Conservation (phyloP, 2,329 filamentous ascomycete species). For the Ambrosiella cleistominuta region DNA sequence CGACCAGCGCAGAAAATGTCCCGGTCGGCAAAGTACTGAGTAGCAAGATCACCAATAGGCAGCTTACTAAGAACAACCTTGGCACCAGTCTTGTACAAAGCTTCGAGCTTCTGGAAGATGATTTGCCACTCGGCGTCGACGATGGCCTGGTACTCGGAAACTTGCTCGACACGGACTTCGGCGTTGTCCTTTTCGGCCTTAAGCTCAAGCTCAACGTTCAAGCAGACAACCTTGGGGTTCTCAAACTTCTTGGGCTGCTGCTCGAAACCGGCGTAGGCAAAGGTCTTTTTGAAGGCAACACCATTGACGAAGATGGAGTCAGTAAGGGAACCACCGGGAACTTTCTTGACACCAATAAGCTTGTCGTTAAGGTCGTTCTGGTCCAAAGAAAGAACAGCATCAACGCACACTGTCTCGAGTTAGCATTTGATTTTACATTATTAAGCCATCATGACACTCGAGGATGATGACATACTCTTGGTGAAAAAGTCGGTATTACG, state of each 20-base stretch:
- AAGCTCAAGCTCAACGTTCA: constrained; percentile 94
- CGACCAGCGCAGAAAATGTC: constrained; percentile 97
- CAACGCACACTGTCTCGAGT: constrained; percentile 64
- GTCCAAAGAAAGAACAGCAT: constrained; percentile 86
- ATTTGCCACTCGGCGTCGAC: constrained; percentile 99
- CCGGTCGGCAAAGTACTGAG: constrained; percentile 93
- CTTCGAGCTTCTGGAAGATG: constrained; percentile 98
- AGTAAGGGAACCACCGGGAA: constrained; percentile 86
- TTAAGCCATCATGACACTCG: not conserved
- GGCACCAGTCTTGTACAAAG: constrained; percentile 78
- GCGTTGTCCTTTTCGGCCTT: constrained; percentile 99
- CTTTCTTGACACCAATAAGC: constrained; percentile 95
- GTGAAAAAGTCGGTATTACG: constrained; percentile 94
- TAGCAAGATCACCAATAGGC: constrained; percentile 91
- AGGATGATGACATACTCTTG: constrained; percentile 48
- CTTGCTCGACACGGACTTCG: constrained; percentile 92
- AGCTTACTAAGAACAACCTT: constrained; percentile 96
- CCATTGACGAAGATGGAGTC: constrained; percentile 95
- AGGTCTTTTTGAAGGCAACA: constrained; percentile 99
- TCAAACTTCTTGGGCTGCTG: constrained; percentile 94
- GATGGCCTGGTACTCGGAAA: constrained; percentile 97
- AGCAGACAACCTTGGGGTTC: constrained; percentile 87
- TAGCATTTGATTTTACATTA: not conserved
- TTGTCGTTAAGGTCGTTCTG: constrained; percentile 96
- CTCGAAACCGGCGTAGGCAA: constrained; percentile 96